A percentile compares a stretch with the other conserved stretches of the same genome.
These are phyloP conservation scores for Saccharomycopsis vini DNA, from an alignment of 805 yeast genomes.

Conservation along the genomic window DNA sequence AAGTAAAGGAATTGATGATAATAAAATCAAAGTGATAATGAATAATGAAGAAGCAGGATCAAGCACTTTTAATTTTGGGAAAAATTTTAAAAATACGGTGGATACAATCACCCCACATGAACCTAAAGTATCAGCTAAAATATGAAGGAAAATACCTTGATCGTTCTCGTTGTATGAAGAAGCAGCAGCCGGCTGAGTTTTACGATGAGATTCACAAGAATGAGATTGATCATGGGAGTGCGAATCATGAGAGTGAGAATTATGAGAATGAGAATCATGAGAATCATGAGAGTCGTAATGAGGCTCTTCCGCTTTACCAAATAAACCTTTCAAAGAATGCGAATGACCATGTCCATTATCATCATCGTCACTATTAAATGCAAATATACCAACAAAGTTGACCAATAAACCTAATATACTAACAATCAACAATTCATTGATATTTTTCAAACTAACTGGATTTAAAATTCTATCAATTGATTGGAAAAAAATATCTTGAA, in stretches of 20 bases:
- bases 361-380: conserved; percentile 79
- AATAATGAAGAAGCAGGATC: conserved; percentile 90
- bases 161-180: conserved; percentile 26
- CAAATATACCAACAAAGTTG: conserved; percentile 86
- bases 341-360: conserved; percentile 36
- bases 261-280: conserved; percentile 25
- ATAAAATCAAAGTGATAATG: conserved; percentile 71
- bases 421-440: conserved; percentile 78
- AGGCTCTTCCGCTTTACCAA: conserved; percentile 7
- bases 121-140: conserved; percentile 91
- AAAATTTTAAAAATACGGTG: conserved; percentile 63
- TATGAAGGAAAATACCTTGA: conserved; percentile 87
- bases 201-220: conserved; percentile 18
- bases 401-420: conserved; percentile 79
- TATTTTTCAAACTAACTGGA: conserved; percentile 71
- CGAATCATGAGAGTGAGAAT: no score
- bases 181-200: conserved; percentile 8
- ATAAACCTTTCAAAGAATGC: conserved; percentile 23
- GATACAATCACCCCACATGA: conserved; percentile 96
- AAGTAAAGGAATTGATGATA: conserved; percentile 77
- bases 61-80: conserved; percentile 64
- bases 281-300: conserved; percentile 22
- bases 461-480: conserved; percentile 71
- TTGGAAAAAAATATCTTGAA: conserved; percentile 79
- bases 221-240: conserved; percentile 22